Evolutionary conservation across 2,329 filamentous ascomycete species (phyloP), one percentile per base, ranked within the genome.

Genomic region (Aureobasidium sp.): DNA sequence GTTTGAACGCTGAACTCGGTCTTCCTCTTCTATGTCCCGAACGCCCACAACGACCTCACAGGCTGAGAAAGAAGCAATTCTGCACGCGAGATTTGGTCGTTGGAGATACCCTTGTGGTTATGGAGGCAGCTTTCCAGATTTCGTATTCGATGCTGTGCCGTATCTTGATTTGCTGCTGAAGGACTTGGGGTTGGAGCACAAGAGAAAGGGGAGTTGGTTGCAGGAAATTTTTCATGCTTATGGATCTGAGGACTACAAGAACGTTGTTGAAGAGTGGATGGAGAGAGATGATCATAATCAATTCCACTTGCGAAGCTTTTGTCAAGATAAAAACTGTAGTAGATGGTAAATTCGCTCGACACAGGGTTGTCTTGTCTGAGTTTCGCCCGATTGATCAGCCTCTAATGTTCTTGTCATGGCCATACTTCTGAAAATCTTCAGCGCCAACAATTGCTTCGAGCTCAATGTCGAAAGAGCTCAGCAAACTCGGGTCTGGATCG

Each of bases 61-160:
- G 7, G 61, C 83, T 10, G 55, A 57, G 10, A 45, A 62, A 19
- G 62, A 70, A 27, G 65, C 83, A 0, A 76, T 83, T 21, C 69
- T 89, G 41, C 75, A 85, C 62, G 81, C 77, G 17, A 79, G 85
- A 32, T 91, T 85, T 64, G 83, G 84, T 4, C 80, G 76, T 58
- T 84, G 83, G 78, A 75, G 86, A 22, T 86, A 86, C 60, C 80
- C 84, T 1, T 76, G 72, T 3, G 85, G 85, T 0, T 83, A 80
- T 61, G 85, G 85, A 1, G 73, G 71, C 34, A 76, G 73, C 62
- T 74, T 77, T 55, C 83, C 83, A 0, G 85, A 88, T 64, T 83
- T 90, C 58, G 82, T 87, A 16, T 90, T 91, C 62, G 88, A 93
- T 65, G 78, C 78, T 0, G 65, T 91, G 51, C 85, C 85, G 3